Percentiles rank a stretch among this genome's conserved stretches.
phyloP scores from a whole-genome alignment of 352 stramenopile genomes.

The Aphanomyces stellatus region DNA sequence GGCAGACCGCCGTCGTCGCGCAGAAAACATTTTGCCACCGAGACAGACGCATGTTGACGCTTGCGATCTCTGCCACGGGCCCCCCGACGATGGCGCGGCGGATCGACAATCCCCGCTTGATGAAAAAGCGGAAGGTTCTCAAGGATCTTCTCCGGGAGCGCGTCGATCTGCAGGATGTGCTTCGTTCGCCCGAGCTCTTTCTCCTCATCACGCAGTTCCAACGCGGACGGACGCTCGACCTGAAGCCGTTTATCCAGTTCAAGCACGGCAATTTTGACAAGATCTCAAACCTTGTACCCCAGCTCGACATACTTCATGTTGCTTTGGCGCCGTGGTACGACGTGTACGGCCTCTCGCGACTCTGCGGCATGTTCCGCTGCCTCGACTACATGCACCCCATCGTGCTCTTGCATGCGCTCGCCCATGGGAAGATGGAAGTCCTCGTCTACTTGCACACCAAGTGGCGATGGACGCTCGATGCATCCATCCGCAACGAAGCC shows the following conservation, averaged over 20 bases:
- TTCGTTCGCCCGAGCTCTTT: background rate
- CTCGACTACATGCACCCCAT: background rate
- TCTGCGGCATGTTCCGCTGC: background rate
- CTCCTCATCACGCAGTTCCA: slow-evolving; percentile 11
- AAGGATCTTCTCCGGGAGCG: background rate
- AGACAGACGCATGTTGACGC: background rate
- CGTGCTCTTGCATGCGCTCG: background rate
- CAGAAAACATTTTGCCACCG: no score
- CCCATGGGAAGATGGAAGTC: background rate
- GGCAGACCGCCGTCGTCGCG: no score
- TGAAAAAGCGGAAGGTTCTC: background rate
- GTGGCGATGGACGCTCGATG: background rate
- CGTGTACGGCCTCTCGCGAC: background rate
- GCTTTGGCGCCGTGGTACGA: background rate
- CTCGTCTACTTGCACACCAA: background rate
- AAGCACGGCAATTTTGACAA: background rate
- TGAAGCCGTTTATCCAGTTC: background rate
- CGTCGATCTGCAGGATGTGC: background rate
- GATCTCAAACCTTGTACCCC: background rate
- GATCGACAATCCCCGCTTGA: background rate
- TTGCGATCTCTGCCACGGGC: background rate
- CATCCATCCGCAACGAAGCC: slow-evolving; percentile 4
- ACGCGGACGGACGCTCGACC: background rate
- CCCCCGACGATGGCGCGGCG: background rate
- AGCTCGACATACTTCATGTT: background rate